Percentiles rank a stretch among this genome's conserved stretches.
These are phyloP conservation scores for Tolypocladium tropicale DNA, from an alignment of 2,329 filamentous ascomycete genomes.

Conservation along the genomic window DNA sequence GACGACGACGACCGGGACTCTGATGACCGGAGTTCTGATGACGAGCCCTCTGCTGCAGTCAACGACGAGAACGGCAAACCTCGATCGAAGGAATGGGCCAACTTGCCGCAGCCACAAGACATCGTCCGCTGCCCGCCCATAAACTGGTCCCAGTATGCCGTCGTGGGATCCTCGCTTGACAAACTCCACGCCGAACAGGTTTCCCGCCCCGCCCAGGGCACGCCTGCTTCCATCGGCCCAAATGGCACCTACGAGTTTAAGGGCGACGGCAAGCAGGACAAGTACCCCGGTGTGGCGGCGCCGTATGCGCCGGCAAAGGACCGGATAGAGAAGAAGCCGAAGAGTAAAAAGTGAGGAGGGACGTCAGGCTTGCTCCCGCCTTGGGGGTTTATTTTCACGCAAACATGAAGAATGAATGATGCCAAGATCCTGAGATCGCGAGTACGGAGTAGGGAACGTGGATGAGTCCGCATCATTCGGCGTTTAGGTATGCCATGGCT, in stretches of 20 bases:
- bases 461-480: background rate
- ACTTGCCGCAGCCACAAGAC: conserved; percentile 68
- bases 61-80: conserved; percentile 19
- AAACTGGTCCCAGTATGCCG: conserved; percentile 90
- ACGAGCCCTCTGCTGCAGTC: conserved; percentile 16
- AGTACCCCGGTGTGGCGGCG: conserved; percentile 41
- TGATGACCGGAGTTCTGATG: conserved; percentile 8
- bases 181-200: conserved; percentile 75
- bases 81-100: conserved; percentile 39
- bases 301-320: conserved; percentile 47
- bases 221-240: conserved; percentile 32
- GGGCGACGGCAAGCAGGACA: conserved; percentile 32
- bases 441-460: background rate
- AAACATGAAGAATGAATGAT: background rate
- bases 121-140: conserved; percentile 79
- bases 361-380: too few species aligned
- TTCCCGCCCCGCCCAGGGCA: conserved; percentile 47
- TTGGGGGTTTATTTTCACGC: background rate
- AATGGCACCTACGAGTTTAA: conserved; percentile 42
- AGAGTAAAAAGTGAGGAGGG: conserved; percentile 17
- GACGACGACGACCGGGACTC: too few species aligned
- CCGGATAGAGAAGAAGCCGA: conserved; percentile 29
- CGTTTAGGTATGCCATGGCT: background rate
- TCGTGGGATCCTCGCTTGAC: conserved; percentile 72
- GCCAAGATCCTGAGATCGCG: background rate